These are phyloP conservation scores for Aspergillus flavus DNA, from an alignment of 2,329 filamentous ascomycete species.

Conservation along the genomic window DNA sequence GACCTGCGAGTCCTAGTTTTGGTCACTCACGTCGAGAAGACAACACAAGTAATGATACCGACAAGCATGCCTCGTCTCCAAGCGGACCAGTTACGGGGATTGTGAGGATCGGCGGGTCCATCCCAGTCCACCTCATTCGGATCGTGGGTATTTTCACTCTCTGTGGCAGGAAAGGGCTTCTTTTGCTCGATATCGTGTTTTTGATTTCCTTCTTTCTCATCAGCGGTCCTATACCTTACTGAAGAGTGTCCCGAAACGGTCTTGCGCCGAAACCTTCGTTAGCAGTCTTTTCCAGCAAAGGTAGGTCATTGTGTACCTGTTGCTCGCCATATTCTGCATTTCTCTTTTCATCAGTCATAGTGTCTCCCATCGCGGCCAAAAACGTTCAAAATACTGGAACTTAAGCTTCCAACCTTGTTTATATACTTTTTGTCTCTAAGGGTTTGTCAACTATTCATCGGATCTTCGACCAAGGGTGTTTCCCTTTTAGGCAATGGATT, in stretches of 20 bases:
- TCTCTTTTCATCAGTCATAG: neutral
- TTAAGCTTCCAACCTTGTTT: neutral
- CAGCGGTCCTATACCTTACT: neutral
- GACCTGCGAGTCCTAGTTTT: too few relatives aligned
- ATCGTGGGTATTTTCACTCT: neutral
- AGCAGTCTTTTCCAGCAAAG: neutral
- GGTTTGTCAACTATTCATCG: neutral
- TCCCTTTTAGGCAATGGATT: neutral
- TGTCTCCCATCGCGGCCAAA: neutral
- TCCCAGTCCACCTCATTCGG: constrained; percentile 5
- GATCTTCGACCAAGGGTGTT: neutral
- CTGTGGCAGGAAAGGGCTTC: neutral
- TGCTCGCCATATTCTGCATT: neutral
- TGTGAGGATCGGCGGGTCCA: constrained; percentile 9
- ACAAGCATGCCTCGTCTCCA: constrained; percentile 12
- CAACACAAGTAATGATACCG: constrained; percentile 3
- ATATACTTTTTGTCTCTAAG: neutral
- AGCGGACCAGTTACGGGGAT: constrained; percentile 15
- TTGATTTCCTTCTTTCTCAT: neutral
- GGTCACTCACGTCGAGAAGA: too few relatives aligned
- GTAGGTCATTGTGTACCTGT: neutral
- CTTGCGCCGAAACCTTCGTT: neutral
- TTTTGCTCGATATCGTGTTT: neutral
- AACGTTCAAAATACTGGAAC: neutral
- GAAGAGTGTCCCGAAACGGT: neutral